Conservation (phyloP, 768 basidiomycete species). For the Boletus rufocinnamomeus region DNA sequence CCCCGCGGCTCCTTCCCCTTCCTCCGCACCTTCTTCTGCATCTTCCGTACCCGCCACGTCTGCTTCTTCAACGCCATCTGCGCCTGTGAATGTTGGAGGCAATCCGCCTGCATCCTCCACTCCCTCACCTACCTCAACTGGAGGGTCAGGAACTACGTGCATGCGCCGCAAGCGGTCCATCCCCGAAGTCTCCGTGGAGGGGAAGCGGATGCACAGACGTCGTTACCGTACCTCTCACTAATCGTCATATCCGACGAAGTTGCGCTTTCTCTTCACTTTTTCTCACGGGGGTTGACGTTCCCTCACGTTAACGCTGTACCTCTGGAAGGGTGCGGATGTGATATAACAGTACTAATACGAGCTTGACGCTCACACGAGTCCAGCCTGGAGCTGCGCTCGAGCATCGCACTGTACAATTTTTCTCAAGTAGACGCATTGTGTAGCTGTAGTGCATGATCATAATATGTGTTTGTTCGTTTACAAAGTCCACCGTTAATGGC, state of each 20-base stretch:
- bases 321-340: too few relatives aligned
- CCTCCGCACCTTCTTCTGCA: not conserved
- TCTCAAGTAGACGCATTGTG: constrained; percentile 4
- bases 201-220: too few relatives aligned
- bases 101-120: not conserved
- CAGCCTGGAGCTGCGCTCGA: too few relatives aligned
- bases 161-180: constrained; percentile 13
- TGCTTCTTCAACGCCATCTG: not conserved
- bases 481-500: too few relatives aligned
- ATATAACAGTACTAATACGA: too few relatives aligned
- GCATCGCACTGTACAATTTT: too few relatives aligned
- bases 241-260: not conserved
- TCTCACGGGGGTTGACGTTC: not conserved
- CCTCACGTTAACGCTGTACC: not conserved
- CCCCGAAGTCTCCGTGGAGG: too few relatives aligned
- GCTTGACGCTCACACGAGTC: constrained; percentile 11
- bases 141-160: constrained; percentile 15
- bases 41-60: not conserved
- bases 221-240: constrained; percentile 10
- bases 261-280: too few relatives aligned
- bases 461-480: not conserved
- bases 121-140: not conserved
- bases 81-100: constrained; percentile 2
- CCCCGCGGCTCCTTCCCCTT: not conserved
- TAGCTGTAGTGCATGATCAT: constrained; percentile 10